A percentile compares a stretch with the other conserved stretches of the same genome.
Conservation (phyloP, 2,329 filamentous ascomycete species). For the Hypoxylon sp. region DNA sequence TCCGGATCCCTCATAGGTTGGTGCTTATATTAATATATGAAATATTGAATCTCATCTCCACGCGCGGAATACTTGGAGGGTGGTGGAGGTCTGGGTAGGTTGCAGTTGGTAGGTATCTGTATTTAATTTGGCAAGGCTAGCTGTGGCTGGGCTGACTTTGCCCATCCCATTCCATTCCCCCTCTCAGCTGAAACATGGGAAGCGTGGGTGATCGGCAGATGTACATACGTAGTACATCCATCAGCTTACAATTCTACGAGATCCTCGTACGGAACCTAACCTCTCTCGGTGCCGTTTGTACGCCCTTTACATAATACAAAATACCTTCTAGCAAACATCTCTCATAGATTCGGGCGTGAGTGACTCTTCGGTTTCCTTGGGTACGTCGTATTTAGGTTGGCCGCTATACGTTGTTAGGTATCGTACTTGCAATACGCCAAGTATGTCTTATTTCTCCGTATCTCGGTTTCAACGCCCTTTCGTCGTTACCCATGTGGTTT, state of each 20-base stretch:
- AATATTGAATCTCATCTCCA: background rate
- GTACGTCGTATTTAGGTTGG: slow-evolving; percentile 1
- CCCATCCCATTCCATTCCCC: background rate
- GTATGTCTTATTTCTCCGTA: slow-evolving; percentile 1
- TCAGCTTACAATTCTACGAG: slow-evolving; percentile 5
- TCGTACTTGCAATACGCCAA: background rate
- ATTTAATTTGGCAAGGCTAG: slow-evolving; percentile 2
- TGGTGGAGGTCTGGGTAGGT: background rate
- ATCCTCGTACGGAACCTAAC: background rate
- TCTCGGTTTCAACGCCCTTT: background rate
- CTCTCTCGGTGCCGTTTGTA: background rate
- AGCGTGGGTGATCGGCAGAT: slow-evolving; percentile 2
- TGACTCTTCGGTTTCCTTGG: background rate
- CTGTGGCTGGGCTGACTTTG: background rate
- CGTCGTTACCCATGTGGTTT: background rate
- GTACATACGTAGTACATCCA: background rate
- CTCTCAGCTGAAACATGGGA: slow-evolving; percentile 5
- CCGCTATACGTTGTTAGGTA: background rate
- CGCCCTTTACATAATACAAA: slow-evolving; percentile 10
- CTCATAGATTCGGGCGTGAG: background rate
- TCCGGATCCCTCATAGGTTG: slow-evolving; percentile 13
- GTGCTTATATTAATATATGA: background rate
- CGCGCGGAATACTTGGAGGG: background rate
- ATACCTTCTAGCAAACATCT: background rate
- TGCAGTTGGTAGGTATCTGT: background rate